These are phyloP conservation scores for Penicillium sp. DNA, from an alignment of 2,329 filamentous ascomycete species.

Conservation along the genomic window DNA sequence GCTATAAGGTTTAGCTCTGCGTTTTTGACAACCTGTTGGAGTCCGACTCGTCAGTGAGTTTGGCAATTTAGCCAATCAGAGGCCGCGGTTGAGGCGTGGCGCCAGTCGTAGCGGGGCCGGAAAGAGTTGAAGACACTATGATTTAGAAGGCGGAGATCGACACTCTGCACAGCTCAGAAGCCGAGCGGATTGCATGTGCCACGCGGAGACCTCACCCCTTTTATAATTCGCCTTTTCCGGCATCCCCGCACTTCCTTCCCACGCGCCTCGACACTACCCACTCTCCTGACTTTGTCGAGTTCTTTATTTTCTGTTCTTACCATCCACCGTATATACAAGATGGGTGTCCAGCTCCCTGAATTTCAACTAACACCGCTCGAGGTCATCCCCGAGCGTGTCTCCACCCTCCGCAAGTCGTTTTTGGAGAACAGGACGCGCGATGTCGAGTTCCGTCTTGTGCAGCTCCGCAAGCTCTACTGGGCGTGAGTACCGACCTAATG, in stretches of 20 bases:
- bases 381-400: conserved; percentile 65
- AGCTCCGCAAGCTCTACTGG: conserved; percentile 96
- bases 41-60: not conserved
- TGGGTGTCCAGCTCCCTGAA: conserved; percentile 43
- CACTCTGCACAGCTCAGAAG: conserved; percentile 3
- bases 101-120: conserved; percentile 12
- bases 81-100: not conserved
- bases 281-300: not conserved
- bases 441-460: conserved; percentile 76
- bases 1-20: no score
- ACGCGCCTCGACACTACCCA: not conserved
- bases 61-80: not conserved
- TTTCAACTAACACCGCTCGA: conserved; percentile 68
- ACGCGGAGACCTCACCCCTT: conserved; percentile 17
- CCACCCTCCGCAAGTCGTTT: conserved; percentile 69
- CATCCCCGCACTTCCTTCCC: not conserved
- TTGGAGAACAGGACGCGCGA: conserved; percentile 79
- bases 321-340: conserved; percentile 23
- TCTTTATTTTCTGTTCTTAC: not conserved
- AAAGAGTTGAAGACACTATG: not conserved
- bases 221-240: conserved; percentile 5
- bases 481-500: conserved; percentile 52
- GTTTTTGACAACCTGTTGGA: not conserved
- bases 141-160: conserved; percentile 13
- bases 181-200: conserved; percentile 21